Conservation (phyloP, 2,329 filamentous ascomycete species). For the Pseudopyrenochaeta lycopersici region DNA sequence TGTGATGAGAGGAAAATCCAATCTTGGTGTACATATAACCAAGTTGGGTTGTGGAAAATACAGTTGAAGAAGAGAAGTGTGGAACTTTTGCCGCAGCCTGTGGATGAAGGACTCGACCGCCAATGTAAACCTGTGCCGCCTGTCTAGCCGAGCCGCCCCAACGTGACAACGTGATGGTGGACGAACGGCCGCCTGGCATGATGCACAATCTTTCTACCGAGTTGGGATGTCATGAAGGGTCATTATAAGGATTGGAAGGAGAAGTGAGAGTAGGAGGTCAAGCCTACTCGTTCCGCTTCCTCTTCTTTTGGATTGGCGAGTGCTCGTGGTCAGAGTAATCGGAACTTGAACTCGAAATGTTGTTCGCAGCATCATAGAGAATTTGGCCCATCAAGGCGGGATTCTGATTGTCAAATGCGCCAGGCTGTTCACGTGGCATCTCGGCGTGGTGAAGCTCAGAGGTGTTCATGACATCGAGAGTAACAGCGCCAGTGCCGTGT, state of each 20-base stretch:
- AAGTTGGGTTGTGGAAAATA: slow-evolving; percentile 37
- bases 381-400: slow-evolving; percentile 49
- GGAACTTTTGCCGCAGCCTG: slow-evolving; percentile 37
- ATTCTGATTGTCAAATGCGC: slow-evolving; percentile 46
- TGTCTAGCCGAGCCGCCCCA: slow-evolving; percentile 44
- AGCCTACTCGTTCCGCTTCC: slow-evolving; percentile 71
- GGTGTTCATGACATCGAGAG: slow-evolving; percentile 87
- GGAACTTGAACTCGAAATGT: slow-evolving; percentile 47
- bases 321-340: slow-evolving; percentile 51
- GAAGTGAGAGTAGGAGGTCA: slow-evolving; percentile 19
- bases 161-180: slow-evolving; percentile 45
- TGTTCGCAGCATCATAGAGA: slow-evolving; percentile 50
- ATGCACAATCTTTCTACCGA: slow-evolving; percentile 37
- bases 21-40: slow-evolving; percentile 20
- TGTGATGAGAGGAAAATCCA: slow-evolving; percentile 28
- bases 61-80: slow-evolving; percentile 31
- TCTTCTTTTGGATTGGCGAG: slow-evolving; percentile 64
- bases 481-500: slow-evolving; percentile 86
- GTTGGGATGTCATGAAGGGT: slow-evolving; percentile 46
- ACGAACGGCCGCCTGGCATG: slow-evolving; percentile 36
- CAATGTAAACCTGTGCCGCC: slow-evolving; percentile 34
- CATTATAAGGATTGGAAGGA: slow-evolving; percentile 39
- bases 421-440: slow-evolving; percentile 40
- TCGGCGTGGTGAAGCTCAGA: slow-evolving; percentile 65
- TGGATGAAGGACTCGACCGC: slow-evolving; percentile 24